Evolutionary conservation across 768 basidiomycete species (phyloP), one percentile per base, ranked within the genome.

Genomic region (Leucosporidium yakuticum): DNA sequence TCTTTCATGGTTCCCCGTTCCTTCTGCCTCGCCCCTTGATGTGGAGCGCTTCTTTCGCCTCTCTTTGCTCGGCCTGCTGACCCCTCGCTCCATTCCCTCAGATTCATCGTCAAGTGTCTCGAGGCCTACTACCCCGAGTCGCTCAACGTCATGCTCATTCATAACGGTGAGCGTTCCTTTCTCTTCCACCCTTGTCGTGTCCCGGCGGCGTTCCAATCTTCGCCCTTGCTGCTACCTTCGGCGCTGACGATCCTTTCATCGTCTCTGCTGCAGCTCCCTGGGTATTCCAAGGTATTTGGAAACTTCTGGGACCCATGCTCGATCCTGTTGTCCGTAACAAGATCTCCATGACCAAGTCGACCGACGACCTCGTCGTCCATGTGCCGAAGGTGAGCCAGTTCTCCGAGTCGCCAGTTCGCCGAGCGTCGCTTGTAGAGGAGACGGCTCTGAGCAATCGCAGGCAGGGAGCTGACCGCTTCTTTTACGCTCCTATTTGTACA

Each of bases 301-400:
- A 74, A 65, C 54, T 74, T 12, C 59, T 74, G 47, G 68, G 58
- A 1, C 71, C 74, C 14, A 69, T 73, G 64, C 69, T 75, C 21
- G 74, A 75, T 56, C 74, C 74, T 0, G 69, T 73, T 25, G 74
- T 75, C 19, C 69, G 74, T 3, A 70, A 70, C 54, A 75, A 75
- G 61, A 69, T 75, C 25, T 44, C 39, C 39, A 44, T 44, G 39
- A 44, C 39, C 15, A 59, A 69, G 55, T 57, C 32, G 14, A 51
- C 66, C 25, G 62, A 67, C 19, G 66, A 67, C 36, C 50, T 67
- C 0, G 27, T 57, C 50, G 55, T 62, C 23, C 66, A 67, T 56
- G 63, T 67, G 23, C 66, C 66, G 6, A 67, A 67, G 56, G 61
- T 62, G 31, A 9, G 65, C 20, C 27, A 20, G 5, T 36, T 36